Evolutionary conservation across 2,329 filamentous ascomycete genomes (phyloP).

Genomic region (Ophioceras dolichostomum): DNA sequence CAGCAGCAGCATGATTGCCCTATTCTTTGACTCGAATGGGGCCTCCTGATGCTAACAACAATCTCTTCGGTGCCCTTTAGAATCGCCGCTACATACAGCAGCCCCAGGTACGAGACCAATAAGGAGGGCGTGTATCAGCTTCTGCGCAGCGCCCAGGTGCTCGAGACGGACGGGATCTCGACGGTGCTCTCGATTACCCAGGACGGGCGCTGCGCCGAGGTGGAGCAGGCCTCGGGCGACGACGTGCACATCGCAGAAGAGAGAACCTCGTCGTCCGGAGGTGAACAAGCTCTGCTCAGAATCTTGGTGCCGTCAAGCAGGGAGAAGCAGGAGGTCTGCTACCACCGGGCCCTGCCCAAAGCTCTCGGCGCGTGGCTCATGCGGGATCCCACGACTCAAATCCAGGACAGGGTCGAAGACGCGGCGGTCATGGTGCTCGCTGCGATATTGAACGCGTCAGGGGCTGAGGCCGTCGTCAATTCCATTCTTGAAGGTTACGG

Average conservation of each 20-base stretch:
- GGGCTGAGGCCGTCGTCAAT: not conserved
- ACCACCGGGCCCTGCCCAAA: slow-evolving; percentile 13
- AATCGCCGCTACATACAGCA: slow-evolving; percentile 15
- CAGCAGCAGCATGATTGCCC: too few species aligned
- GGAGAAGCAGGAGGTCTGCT: slow-evolving; percentile 15
- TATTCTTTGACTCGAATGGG: too few species aligned
- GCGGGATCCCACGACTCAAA: slow-evolving; percentile 12
- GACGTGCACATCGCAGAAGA: slow-evolving; percentile 19
- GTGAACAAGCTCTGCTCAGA: too few species aligned
- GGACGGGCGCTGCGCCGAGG: slow-evolving; percentile 9
- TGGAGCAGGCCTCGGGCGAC: slow-evolving; percentile 9
- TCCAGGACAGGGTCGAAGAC: not conserved
- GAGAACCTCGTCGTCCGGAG: not conserved
- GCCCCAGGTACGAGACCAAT: slow-evolving; percentile 9
- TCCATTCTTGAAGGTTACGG: not conserved
- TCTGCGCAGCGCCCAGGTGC: slow-evolving; percentile 11
- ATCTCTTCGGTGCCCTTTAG: slow-evolving; percentile 7
- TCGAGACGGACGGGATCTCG: slow-evolving; percentile 18
- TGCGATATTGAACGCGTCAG: not conserved
- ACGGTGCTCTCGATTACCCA: slow-evolving; percentile 15
- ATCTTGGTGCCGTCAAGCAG: slow-evolving; percentile 19
- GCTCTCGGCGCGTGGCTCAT: slow-evolving; percentile 22
- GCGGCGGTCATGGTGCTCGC: slow-evolving; percentile 3
- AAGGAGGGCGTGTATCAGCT: slow-evolving; percentile 11
- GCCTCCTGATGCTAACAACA: not conserved